Evolutionary conservation across 768 basidiomycete species (phyloP), one percentile per base, ranked within the genome.

Genomic region (Suillus luteus): DNA sequence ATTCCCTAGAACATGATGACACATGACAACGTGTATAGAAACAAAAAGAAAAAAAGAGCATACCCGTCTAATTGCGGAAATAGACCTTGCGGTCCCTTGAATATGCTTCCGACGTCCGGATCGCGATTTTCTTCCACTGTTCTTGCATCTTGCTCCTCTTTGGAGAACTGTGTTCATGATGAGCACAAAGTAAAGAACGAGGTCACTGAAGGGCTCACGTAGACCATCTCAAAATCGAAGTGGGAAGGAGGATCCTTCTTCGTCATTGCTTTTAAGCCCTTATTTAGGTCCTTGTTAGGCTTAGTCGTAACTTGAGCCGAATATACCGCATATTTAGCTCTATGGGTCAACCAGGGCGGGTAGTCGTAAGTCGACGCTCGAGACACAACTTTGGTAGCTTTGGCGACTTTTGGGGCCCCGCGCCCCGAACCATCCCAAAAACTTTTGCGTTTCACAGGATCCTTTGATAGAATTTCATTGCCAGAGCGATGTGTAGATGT

Each of bases 201-300:
- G 11, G 52, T 40, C 6, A 22, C 10, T n/a, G 9, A 33, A 52
- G 41, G 8, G 75, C 86, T 68, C 62, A 92, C 90, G 77, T 92
- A 96, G 57, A 97, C 92, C 15, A 96, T 80, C 68, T 92, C 87
- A 61, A 90, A 89, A 63, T 81, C 86, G 73, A 93, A 84, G 63
- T 79, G 83, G 2, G 76, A 79, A 0, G 95, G 95, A 0, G 92
- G 90, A 60, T 90, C 86, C 79, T 98, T 98, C 83, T 96, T 96
- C 9, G 95, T 97, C 0, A 92, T 90, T 59, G 92, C 80, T 66
- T 89, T 83, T 35, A 97, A 78, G 73, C 96, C 95, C 11, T 78
- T 72, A 2, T 82, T 77, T 63, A 89, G 77, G 72, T 87, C 89
- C 73, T 84, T 80, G 63, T 83, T 83, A 17, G 91, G 71, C 33